Evolutionary conservation across 163 green algal species (phyloP).

Genomic region (Scenedesmus sp.): DNA sequence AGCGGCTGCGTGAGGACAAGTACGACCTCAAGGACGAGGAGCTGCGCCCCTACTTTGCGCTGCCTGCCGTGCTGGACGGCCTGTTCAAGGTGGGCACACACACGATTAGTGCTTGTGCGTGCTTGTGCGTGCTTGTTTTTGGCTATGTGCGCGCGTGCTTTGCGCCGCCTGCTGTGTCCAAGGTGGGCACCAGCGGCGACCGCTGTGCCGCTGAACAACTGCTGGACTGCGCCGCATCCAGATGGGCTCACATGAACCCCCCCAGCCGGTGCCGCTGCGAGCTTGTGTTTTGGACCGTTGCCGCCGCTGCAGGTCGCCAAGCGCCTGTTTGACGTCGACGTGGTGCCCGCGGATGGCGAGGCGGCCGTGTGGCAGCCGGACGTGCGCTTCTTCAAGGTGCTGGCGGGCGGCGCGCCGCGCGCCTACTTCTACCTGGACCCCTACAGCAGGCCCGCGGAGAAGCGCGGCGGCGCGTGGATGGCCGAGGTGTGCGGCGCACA

Average conservation of each 20-base stretch:
- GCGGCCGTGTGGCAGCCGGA: slow-evolving; percentile 92
- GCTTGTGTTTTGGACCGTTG: neutral
- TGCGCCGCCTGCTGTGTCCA: slow-evolving; percentile 90
- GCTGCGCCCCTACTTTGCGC: slow-evolving; percentile 95
- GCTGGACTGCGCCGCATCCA: too few relatives aligned
- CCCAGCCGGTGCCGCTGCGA: too few relatives aligned
- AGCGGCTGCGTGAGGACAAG: slow-evolving; percentile 87
- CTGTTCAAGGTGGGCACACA: slow-evolving; percentile 82
- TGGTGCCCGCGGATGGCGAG: slow-evolving; percentile 89
- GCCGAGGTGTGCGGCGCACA: too few relatives aligned
- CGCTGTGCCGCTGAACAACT: neutral
- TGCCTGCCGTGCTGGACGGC: slow-evolving; percentile 94
- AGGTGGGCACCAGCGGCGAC: slow-evolving; percentile 38
- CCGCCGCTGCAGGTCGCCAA: slow-evolving; percentile 79
- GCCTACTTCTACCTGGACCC: slow-evolving; percentile 98
- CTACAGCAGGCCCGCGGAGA: slow-evolving; percentile 95
- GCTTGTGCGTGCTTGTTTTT: too few relatives aligned
- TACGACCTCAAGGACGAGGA: slow-evolving; percentile 96
- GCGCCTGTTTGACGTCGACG: slow-evolving; percentile 92
- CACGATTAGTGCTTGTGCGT: too few relatives aligned
- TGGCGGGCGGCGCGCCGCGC: slow-evolving; percentile 67
- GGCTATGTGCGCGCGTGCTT: slow-evolving; percentile 98
- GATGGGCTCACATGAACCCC: too few relatives aligned
- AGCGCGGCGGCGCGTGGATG: slow-evolving; percentile 97
- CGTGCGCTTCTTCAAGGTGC: slow-evolving; percentile 92